Base-by-base conservation (phyloP, 129 eudicot genomes). In the Escallonia rubra region DNA sequence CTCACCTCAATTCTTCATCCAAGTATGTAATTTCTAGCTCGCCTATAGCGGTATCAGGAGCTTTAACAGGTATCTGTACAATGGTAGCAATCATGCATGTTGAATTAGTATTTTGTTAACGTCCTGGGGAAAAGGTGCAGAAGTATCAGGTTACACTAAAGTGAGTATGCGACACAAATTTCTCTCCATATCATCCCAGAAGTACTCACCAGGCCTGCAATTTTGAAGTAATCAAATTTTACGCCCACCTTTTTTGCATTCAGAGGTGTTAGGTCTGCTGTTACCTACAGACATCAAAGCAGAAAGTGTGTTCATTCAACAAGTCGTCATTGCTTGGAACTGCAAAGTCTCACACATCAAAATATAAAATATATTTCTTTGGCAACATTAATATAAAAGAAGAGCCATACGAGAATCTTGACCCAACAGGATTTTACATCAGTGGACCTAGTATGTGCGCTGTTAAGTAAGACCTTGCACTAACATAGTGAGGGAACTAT, bases 1-100 rank as follows among this genome's bases (percentile, higher is more conserved):
- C 71, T 72, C 59, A 89, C 98, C 98, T 84, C 57, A 88, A 69
- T 50, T 92, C 95, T 76, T 89, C 91, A 82, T 92, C 98, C 80
- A 92, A 80, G 78, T 89, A 92, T 50, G 91, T 92, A 42, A 92
- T 88, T 71, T 92, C 98, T 56, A 92, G 73, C 66, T 74, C 77
- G 34, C 96, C 96, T 73, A 80, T 76, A 38, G 96, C 96, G 65
- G 79, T 80, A 14, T 76, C 98, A 53, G 96, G 98, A 57, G 98
- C 98, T 80, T 68, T 88, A 51, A 92, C 81, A 48, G 88, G 98
- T 80, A 88, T 86, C 98, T 92, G 71, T 67, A 66, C 34, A 10
- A 54, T 56, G 45, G 38, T 15, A 59, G 7, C 61, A 66, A 56
- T 55, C 40, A 72, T 59, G 50, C 34, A 15, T 4, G 5, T 42